These are phyloP conservation scores for Sphenostylis stenocarpa DNA, from an alignment of 306 rosid genomes.

Conservation along the genomic window DNA sequence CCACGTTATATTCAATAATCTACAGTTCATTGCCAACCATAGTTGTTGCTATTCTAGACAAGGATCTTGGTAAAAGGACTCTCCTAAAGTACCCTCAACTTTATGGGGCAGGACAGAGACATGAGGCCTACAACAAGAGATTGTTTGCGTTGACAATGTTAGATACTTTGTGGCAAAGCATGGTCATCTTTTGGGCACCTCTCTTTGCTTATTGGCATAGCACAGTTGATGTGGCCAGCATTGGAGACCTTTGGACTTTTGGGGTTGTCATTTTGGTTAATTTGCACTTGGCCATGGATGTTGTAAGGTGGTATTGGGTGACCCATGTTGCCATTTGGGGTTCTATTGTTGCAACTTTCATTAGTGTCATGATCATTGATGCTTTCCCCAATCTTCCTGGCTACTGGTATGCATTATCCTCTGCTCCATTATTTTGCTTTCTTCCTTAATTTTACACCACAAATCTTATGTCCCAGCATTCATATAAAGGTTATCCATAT, in stretches of 20 bases:
- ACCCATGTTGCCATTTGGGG: constrained; percentile 91
- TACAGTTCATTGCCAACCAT: constrained; percentile 85
- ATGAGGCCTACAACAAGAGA: constrained; percentile 78
- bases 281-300: constrained; percentile 93
- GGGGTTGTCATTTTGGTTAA: constrained; percentile 81
- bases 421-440: neutral
- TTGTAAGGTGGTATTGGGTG: constrained; percentile 74
- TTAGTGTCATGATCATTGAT: constrained; percentile 70
- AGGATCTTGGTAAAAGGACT: constrained; percentile 80
- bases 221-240: constrained; percentile 65
- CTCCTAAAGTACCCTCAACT: constrained; percentile 81
- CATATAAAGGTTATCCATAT: neutral
- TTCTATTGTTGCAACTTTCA: constrained; percentile 76
- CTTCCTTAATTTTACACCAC: neutral
- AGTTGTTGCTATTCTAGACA: constrained; percentile 88
- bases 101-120: constrained; percentile 85
- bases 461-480: neutral
- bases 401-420: constrained; percentile 65
- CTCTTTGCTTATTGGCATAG: constrained; percentile 77
- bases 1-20: constrained; percentile 71
- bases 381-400: constrained; percentile 64
- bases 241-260: constrained; percentile 97
- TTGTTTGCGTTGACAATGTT: constrained; percentile 68
- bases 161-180: constrained; percentile 96
- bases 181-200: constrained; percentile 72